A percentile compares a stretch with the other conserved stretches of the same genome.
These are phyloP conservation scores for Ogataea neopini DNA, from an alignment of 805 yeast species.

Conservation along the genomic window DNA sequence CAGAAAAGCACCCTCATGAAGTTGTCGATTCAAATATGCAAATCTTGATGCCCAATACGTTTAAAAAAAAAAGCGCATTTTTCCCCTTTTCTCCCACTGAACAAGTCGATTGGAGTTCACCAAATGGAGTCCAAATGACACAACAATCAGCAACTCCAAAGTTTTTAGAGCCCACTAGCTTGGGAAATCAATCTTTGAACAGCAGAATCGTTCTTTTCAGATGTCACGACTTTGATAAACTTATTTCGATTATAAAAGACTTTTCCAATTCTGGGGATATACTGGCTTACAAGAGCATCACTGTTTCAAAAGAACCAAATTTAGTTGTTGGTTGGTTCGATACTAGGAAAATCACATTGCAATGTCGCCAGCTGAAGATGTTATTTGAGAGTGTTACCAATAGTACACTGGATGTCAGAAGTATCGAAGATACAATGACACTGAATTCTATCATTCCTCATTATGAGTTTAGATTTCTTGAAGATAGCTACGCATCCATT, in stretches of 20 bases:
- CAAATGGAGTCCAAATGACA: neutral
- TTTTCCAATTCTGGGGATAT: constrained; percentile 18
- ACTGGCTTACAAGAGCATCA: constrained; percentile 16
- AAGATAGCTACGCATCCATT: constrained; percentile 25
- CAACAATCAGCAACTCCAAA: neutral
- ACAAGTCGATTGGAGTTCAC: constrained; percentile 1
- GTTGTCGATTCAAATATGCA: neutral
- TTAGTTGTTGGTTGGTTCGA: constrained; percentile 36
- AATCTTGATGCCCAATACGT: neutral
- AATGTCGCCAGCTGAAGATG: constrained; percentile 18
- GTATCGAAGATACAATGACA: constrained; percentile 9
- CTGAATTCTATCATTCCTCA: constrained; percentile 19
- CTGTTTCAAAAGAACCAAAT: constrained; percentile 1
- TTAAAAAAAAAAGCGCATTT: constrained; percentile 7
- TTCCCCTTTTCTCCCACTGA: constrained; percentile 7
- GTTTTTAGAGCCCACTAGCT: neutral
- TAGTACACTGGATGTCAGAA: constrained; percentile 9
- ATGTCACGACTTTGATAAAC: constrained; percentile 12
- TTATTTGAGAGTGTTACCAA: constrained; percentile 13
- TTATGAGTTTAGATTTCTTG: constrained; percentile 26
- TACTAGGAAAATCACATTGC: constrained; percentile 22
- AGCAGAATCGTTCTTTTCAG: constrained; percentile 19
- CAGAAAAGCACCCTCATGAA: neutral
- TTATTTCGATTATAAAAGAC: constrained; percentile 12
- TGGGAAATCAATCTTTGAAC: constrained; percentile 8